Evolutionary conservation across 495 filamentous ascomycete genomes (phyloP), one percentile per base, ranked within the genome.

Genomic region (Eremomyces bilateralis): DNA sequence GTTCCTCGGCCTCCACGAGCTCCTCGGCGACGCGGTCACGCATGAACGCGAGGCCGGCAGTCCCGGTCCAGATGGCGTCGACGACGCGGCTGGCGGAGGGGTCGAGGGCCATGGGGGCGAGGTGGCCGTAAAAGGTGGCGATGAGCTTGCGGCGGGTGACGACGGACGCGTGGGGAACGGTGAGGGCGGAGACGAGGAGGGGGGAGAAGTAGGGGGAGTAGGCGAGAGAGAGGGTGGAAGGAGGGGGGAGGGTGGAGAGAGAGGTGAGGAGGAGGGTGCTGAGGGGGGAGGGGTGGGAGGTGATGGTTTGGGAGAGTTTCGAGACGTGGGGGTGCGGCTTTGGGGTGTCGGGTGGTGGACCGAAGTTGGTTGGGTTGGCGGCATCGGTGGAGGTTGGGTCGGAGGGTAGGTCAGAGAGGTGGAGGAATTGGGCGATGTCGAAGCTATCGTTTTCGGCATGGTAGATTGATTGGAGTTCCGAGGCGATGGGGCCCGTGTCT

Each of bases 71-170:
- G 20, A 92, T 60, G 15, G 69, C 60, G 51, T 84, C 81, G 10
- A 92, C 63, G 15, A 93, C 67, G 48, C 76, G 76, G 12, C 76
- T 82, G 18, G 76, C 83, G 35, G 71, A 63, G 29, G 63, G 65
- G 38, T 81, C 70, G 19, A 70, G 53, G 0, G 83, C 71, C 21
- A 97, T 63, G 1, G 67, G 60, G 22, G 63, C 61, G 4, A 76
- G 53, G 39, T 71, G 56, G 15, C 66, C 61, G 20, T 57, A 62
- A 47, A 80, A 72, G 10, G 54, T 58, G 36, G 65, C 59, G 24
- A 72, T 64, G 33, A 79, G 51, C 34, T 71, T 67, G 29, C 76
- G 71, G 43, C 53, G 73, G 56, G 57, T 69, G 43, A 61, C 73
- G 33, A 50, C 50, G 29, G 49, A 68, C 51, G 61, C 71, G 55